These are phyloP conservation scores for Suillus alpinus DNA, from an alignment of 768 basidiomycete species.

Conservation along the genomic window DNA sequence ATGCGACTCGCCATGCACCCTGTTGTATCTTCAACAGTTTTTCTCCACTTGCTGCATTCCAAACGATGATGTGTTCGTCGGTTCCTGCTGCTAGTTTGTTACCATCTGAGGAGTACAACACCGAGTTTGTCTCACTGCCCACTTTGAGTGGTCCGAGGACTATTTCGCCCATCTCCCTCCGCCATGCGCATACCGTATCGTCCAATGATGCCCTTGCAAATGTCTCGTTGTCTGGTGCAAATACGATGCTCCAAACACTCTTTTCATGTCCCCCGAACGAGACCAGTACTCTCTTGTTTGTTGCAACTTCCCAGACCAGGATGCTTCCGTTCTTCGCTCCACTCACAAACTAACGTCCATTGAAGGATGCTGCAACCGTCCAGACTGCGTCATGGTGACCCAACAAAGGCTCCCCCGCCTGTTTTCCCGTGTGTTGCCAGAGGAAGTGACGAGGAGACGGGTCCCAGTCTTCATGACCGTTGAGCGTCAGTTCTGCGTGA, in stretches of 20 bases:
- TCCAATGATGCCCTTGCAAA: neutral
- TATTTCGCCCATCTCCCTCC: neutral
- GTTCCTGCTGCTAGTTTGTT: neutral
- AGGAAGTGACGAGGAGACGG: neutral
- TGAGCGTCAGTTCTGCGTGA: neutral
- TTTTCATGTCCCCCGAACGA: neutral
- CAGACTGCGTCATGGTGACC: neutral
- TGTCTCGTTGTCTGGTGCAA: neutral
- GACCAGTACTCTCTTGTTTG: neutral
- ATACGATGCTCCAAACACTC: neutral
- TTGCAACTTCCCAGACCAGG: neutral
- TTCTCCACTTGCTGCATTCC: neutral
- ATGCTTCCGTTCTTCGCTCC: neutral
- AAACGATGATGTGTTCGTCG: neutral
- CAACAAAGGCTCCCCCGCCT: neutral
- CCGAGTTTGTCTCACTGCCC: neutral
- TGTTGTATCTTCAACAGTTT: neutral
- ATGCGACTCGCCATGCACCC: neutral
- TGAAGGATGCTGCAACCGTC: neutral
- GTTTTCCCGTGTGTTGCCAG: neutral
- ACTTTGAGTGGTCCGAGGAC: neutral
- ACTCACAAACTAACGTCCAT: neutral
- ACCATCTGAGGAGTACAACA: neutral
- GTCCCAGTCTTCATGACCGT: neutral
- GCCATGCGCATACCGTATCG: neutral